These are phyloP conservation scores for Lasiosphaeria miniovina DNA, from an alignment of 495 filamentous ascomycete species.

Conservation along the genomic window DNA sequence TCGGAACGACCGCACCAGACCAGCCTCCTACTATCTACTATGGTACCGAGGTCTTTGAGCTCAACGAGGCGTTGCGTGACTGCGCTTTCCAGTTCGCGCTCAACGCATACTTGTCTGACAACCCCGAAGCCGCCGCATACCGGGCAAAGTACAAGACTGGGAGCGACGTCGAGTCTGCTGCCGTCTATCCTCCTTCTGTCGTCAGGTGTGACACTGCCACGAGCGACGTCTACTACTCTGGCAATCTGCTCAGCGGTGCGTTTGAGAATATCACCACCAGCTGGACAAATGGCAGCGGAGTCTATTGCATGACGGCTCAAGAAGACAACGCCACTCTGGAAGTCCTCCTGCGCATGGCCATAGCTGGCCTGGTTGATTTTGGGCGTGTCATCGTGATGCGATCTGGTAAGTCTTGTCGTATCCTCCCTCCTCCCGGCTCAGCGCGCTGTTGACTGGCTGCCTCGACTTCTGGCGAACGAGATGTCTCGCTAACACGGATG, in stretches of 20 bases:
- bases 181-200: constrained; percentile 51
- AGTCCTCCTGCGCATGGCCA: constrained; percentile 58
- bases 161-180: constrained; percentile 49
- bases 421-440: no score
- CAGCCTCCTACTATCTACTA: constrained; percentile 64
- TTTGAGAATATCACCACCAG: constrained; percentile 64
- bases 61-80: constrained; percentile 60
- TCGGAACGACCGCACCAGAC: constrained; percentile 51
- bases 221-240: constrained; percentile 71
- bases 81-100: constrained; percentile 55
- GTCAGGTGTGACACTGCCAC: constrained; percentile 67
- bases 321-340: constrained; percentile 77
- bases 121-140: constrained; percentile 51
- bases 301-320: constrained; percentile 69
- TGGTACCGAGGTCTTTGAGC: constrained; percentile 75
- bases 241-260: constrained; percentile 55
- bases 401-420: constrained; percentile 36
- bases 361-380: constrained; percentile 60
- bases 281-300: constrained; percentile 64
- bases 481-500: background rate
- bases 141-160: constrained; percentile 51
- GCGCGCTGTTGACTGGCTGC: no score
- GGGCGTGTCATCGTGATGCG: constrained; percentile 69
- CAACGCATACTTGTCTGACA: constrained; percentile 56
- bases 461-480: background rate